Conservation (phyloP, 2,329 filamentous ascomycete genomes). For the Cordyceps javanica region DNA sequence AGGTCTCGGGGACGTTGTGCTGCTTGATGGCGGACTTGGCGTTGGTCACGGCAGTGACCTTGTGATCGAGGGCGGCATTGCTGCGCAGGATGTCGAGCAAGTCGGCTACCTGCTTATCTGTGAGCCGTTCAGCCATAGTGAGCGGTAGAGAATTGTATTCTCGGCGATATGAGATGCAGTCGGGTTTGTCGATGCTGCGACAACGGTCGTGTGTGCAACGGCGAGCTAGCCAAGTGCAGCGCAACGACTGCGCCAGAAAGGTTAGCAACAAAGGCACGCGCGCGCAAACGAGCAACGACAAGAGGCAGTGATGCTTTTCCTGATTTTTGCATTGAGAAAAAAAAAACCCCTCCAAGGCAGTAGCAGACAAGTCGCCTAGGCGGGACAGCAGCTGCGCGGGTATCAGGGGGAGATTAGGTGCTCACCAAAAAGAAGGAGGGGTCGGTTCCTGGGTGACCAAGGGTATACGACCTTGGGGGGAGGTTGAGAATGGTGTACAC, state of each 20-base stretch:
- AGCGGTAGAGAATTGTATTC: not conserved
- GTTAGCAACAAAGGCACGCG: slow-evolving; percentile 1
- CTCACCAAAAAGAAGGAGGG: slow-evolving; percentile 12
- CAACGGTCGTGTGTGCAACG: not conserved
- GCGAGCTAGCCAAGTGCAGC: not conserved
- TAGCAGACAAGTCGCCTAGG: not conserved
- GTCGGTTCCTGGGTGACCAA: not conserved
- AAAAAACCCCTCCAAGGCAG: not conserved
- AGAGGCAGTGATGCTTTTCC: not conserved
- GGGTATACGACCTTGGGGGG: not conserved
- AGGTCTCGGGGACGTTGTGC: slow-evolving; percentile 74
- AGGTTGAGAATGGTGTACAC: not conserved
- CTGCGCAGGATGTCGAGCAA: slow-evolving; percentile 48
- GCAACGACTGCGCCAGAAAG: not conserved
- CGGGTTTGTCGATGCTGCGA: not conserved
- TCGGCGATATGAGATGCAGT: not conserved
- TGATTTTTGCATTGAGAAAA: not conserved
- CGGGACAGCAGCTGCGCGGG: not conserved
- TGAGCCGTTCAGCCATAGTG: slow-evolving; percentile 51
- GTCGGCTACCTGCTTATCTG: slow-evolving; percentile 52
- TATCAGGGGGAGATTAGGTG: slow-evolving; percentile 11
- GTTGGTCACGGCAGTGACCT: slow-evolving; percentile 63
- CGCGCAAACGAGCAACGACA: not conserved
- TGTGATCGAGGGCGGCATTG: slow-evolving; percentile 62
- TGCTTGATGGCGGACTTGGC: slow-evolving; percentile 90